Evolutionary conservation across 2,329 filamentous ascomycete genomes (phyloP).

Genomic region (Xylariaceae sp.): DNA sequence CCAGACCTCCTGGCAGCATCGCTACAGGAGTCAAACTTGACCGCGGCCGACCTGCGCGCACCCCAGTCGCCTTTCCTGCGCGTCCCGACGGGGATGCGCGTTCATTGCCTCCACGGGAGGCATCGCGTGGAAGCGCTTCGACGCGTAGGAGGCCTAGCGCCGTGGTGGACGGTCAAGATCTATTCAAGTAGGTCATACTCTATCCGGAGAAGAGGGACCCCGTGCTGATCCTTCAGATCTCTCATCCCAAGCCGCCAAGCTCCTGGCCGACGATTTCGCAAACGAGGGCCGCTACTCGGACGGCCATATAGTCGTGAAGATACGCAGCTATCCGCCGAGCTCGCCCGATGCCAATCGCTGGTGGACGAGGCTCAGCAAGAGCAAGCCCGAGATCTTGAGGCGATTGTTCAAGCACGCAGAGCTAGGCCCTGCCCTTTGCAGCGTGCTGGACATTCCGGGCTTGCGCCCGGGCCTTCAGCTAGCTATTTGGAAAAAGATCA

Average conservation of each 20-base stretch:
- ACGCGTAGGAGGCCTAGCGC: neutral
- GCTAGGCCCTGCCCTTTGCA: neutral
- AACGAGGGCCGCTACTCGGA: neutral
- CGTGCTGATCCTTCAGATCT: neutral
- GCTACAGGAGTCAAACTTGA: neutral
- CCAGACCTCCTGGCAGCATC: neutral
- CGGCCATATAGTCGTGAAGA: slow-evolving; percentile 3
- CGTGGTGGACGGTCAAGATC: slow-evolving; percentile 6
- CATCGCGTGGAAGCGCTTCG: neutral
- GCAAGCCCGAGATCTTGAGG: slow-evolving; percentile 1
- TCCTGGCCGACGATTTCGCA: neutral
- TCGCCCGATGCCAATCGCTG: slow-evolving; percentile 1
- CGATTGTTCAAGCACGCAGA: neutral
- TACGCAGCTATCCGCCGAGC: neutral
- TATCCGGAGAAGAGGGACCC: neutral
- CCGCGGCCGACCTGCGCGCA: neutral
- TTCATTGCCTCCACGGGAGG: neutral
- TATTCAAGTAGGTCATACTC: slow-evolving; percentile 5
- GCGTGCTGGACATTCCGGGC: neutral
- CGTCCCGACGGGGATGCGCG: neutral
- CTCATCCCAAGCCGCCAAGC: neutral
- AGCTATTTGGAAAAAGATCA: slow-evolving; percentile 7
- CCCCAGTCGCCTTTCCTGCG: neutral
- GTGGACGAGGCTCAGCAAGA: slow-evolving; percentile 5
- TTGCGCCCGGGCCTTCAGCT: slow-evolving; percentile 1